Evolutionary conservation across 805 yeast genomes (phyloP).

Genomic region (Sugiyamaella americana): DNA sequence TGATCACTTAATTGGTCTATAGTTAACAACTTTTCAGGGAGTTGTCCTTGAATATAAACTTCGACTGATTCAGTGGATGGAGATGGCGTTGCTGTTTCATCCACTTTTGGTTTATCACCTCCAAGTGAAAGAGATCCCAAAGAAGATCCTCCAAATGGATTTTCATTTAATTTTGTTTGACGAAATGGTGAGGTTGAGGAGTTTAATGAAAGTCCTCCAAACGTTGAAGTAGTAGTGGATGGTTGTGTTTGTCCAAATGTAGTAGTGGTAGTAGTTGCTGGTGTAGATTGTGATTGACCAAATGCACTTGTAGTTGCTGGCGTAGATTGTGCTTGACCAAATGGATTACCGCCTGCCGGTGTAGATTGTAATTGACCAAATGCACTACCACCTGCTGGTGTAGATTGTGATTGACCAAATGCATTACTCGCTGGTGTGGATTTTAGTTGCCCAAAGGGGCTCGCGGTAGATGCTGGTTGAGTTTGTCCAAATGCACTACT

Average conservation of each 20-base stretch:
- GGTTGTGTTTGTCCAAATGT: not conserved
- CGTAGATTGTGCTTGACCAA: not conserved
- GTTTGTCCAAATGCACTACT: slow-evolving; percentile 8
- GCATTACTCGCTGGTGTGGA: not conserved
- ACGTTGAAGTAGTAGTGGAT: not conserved
- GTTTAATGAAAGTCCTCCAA: not conserved
- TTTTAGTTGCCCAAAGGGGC: too few relatives aligned
- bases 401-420: not conserved
- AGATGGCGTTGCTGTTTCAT: not conserved
- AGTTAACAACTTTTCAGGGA: slow-evolving; percentile 27
- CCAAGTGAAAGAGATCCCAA: too few relatives aligned
- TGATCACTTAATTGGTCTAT: slow-evolving; percentile 40
- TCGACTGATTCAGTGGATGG: not conserved
- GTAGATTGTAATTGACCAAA: not conserved
- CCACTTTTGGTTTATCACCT: too few relatives aligned
- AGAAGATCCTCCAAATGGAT: not conserved
- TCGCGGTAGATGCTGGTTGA: too few relatives aligned
- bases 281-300: slow-evolving; percentile 2
- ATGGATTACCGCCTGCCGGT: not conserved
- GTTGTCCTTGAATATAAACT: slow-evolving; percentile 32
- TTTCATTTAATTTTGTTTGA: too few relatives aligned
- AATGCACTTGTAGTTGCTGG: slow-evolving; percentile 3
- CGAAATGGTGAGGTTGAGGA: not conserved
- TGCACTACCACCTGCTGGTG: not conserved
- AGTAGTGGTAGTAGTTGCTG: not conserved